These are phyloP conservation scores for Ophiostoma piceae DNA, from an alignment of 2,329 filamentous ascomycete genomes.

Conservation along the genomic window DNA sequence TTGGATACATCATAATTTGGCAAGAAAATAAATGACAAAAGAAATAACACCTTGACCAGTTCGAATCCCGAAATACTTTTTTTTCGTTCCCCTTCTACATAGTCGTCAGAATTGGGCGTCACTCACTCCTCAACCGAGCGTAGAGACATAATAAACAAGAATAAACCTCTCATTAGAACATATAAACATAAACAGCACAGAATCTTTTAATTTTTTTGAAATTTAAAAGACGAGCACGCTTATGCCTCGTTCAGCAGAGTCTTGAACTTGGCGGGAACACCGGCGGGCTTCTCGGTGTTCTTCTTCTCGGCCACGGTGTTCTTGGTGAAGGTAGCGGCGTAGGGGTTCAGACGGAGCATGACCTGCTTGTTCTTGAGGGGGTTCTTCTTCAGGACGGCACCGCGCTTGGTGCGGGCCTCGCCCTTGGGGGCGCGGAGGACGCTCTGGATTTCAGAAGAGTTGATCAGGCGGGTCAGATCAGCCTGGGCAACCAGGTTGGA, in stretches of 20 bases:
- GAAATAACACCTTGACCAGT: constrained; percentile 17
- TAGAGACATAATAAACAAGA: not conserved
- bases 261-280: constrained; percentile 30
- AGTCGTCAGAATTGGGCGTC: constrained; percentile 6
- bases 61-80: constrained; percentile 16
- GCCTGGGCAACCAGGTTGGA: constrained; percentile 89
- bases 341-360: constrained; percentile 96
- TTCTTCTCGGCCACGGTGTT: constrained; percentile 72
- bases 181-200: not conserved
- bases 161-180: not conserved
- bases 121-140: constrained; percentile 10
- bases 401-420: constrained; percentile 81
- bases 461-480: constrained; percentile 96
- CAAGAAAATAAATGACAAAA: constrained; percentile 17
- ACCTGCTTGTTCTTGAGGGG: constrained; percentile 98
- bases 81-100: constrained; percentile 10
- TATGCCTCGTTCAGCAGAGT: constrained; percentile 30
- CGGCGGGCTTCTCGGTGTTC: constrained; percentile 31
- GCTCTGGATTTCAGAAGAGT: constrained; percentile 97
- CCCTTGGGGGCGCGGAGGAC: constrained; percentile 91
- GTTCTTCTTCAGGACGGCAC: constrained; percentile 98
- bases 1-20: constrained; percentile 11
- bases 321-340: constrained; percentile 85
- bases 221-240: constrained; percentile 16
- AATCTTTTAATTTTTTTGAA: not conserved